Base-by-base conservation (phyloP, 768 basidiomycete species). In the Xerocomus potaroensis region DNA sequence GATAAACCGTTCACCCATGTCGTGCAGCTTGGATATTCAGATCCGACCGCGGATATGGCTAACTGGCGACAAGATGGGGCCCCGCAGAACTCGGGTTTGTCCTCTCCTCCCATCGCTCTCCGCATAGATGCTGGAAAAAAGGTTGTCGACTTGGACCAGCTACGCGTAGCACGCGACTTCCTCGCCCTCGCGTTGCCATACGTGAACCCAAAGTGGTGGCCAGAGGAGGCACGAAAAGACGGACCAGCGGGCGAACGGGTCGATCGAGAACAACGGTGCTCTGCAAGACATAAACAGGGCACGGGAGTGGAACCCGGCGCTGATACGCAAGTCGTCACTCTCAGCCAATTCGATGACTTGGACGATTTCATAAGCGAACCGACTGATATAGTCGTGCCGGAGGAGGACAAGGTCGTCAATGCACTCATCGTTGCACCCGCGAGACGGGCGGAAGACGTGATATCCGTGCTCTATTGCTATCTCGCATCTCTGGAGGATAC, bases 151-250 rank as follows among this genome's bases (percentile, higher is more conserved):
- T 55, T 60, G 48, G 34, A 54, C 0, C 71, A 76, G 48, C 64
- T 77, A 4, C 52, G 67, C 23, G 61, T 62, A 1, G 72, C 69
- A 8, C 65, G 75, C 21, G 75, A 76, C 50, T 75, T 75, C 53
- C 57, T 77, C 29, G 64, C 63, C 6, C 55, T 73, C 8, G 66
- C 68, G 15, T 50, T 76, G 34, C 74, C 74, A 2, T 62, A 69
- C 37, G 40, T 37, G 12, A 50, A 22, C 16, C 6, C 10, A 5
- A 23, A 24, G 36, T 38, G 49, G 45, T 50, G 44, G 37, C 37
- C 41, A 14, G 21, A 41, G 15, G 31, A 22, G n/a, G 26, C 26
- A 3, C 40, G 29, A 26, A 10, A 24, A 3, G 21, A 16, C 4
- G 34, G 8, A 8, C 8, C 11, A 26, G 14, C 9, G 8, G 23